Base-by-base conservation (phyloP, 257 asterid species). In the Jacaranda copaia region DNA sequence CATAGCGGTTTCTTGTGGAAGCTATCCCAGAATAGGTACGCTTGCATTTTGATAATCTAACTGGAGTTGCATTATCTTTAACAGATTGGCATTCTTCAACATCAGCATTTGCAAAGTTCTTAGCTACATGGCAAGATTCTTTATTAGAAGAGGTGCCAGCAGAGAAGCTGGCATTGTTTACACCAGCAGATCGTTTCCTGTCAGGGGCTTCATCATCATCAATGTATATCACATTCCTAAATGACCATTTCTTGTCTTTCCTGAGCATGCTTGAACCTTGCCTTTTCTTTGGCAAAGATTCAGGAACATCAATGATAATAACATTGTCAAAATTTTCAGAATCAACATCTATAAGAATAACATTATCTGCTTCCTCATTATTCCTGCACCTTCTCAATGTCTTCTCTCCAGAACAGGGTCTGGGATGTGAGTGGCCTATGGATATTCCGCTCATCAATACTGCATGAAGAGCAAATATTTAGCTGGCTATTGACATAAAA, bases 1-100 rank as follows among this genome's bases (percentile, higher is more conserved):
- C 94, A 84, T 77, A 90, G 14, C 78, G 79, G 75, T 82, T 89
- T 67, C 81, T 82, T 45, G 77, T 14, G 20, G 85, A 74, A 65
- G 81, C 83, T 83, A 84, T 90, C 70, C 94, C 96, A 48, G 97
- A 93, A 82, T 93, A 95, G n/a, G 99, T 93, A 6, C 99, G 89
- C 75, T 90, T 93, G 81, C 98, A 87, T 81, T 90, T 95, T 2
- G 98, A 90, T 81, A 95, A 84, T 80, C 89, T 90, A 57, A 95
- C 87, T 2, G 99, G 98, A 62, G 86, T 78, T 35, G 73, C 49
- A 55, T 84, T 84, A 78, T 89, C 97, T 25, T 73, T 84, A 81
- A 78, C 77, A 83, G 73, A 85, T 75, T 85, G 82, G 66, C 83
- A 69, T 66, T 81, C 91, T 59, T 85, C 91, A 49, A 53, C 83